A percentile compares a stretch with the other conserved stretches of the same genome.
phyloP scores from a whole-genome alignment of 2,329 filamentous ascomycete species.

The Claviceps monticola region DNA sequence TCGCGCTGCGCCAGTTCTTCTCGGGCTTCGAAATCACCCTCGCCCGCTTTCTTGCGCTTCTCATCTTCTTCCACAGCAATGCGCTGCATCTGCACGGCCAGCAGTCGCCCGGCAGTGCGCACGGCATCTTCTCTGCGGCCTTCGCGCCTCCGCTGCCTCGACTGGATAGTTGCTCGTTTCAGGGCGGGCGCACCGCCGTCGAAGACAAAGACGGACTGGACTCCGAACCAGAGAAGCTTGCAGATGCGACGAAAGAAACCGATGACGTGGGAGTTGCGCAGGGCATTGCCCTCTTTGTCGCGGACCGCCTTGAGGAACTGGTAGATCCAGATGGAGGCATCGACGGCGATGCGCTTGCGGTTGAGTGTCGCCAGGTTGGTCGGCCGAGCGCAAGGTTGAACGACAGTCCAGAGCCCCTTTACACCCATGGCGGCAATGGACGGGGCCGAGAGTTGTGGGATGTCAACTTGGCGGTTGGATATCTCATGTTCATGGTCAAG shows the following conservation, averaged over 20 bases:
- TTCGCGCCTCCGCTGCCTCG: conserved; percentile 66
- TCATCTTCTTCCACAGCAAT: conserved; percentile 72
- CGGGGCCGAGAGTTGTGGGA: background rate
- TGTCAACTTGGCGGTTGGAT: too few species aligned
- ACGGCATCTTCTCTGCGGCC: conserved; percentile 86
- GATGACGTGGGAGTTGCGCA: conserved; percentile 90
- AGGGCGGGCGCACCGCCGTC: conserved; percentile 85
- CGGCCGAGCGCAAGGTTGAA: conserved; percentile 87
- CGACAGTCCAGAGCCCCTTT: conserved; percentile 90
- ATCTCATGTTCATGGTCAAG: too few species aligned
- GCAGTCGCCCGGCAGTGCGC: conserved; percentile 75
- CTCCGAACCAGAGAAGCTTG: conserved; percentile 92
- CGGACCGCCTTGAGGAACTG: conserved; percentile 98
- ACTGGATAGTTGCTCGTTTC: conserved; percentile 80
- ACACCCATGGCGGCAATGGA: conserved; percentile 64
- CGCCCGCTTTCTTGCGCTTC: conserved; percentile 38
- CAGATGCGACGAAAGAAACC: conserved; percentile 98
- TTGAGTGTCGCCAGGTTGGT: conserved; percentile 95
- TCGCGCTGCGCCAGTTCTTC: conserved; percentile 42
- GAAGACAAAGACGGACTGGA: conserved; percentile 94
- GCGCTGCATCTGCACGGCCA: conserved; percentile 90
- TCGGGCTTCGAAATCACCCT: conserved; percentile 27
- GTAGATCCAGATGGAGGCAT: conserved; percentile 99
- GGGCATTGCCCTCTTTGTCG: conserved; percentile 93
- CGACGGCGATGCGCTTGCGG: conserved; percentile 87